Evolutionary conservation across 2,329 filamentous ascomycete genomes (phyloP), one percentile per base, ranked within the genome.

Genomic region (Verticillium zaregamsianum): DNA sequence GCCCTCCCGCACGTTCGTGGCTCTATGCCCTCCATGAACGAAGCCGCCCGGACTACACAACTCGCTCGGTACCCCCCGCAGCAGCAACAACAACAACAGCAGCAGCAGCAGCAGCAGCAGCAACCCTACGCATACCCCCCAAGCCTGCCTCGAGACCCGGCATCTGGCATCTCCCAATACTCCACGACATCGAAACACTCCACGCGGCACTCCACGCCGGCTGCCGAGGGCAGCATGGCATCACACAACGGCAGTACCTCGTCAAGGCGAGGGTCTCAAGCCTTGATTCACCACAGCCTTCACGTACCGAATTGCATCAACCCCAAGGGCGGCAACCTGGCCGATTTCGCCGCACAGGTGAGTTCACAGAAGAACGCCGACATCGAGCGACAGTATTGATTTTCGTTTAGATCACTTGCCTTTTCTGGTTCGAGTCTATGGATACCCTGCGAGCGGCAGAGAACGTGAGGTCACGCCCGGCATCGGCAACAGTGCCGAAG

Each of bases 351-450:
- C 59, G 91, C 92, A 62, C 86, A 93, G 82, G 91, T 93, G 76
- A 68, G 80, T 73, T 69, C 11, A 17, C 31, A 8, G 11, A 20
- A 31, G 12, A 20, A 39, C 8, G 12, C 2, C 6, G 33, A 33
- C 35, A 35, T 25, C 32, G 45, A 5, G 4, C 6, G 45, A 12
- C 45, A 9, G 72, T 49, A 58, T 61, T 58, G 58, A 33, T 20
- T 15, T 55, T 7, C 1, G 1, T 62, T 3, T 70, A 97, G 91
- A 91, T 98, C 76, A 96, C 94, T 14, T 97, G 94, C 72, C 82
- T 99, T 15, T 97, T 98, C 78, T 98, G 95, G 94, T 98, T 98
- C 73, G 93, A 98, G 76, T 90, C 90, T 17, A 90, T 91, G 54
- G 84, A 90, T n/a, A 90, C 90, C 25, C 79, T 98, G 17, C 86